Percentiles rank a stretch among this genome's conserved stretches.
Conservation (phyloP, 2,329 filamentous ascomycete genomes). For the Pseudopithomyces chartarum region DNA sequence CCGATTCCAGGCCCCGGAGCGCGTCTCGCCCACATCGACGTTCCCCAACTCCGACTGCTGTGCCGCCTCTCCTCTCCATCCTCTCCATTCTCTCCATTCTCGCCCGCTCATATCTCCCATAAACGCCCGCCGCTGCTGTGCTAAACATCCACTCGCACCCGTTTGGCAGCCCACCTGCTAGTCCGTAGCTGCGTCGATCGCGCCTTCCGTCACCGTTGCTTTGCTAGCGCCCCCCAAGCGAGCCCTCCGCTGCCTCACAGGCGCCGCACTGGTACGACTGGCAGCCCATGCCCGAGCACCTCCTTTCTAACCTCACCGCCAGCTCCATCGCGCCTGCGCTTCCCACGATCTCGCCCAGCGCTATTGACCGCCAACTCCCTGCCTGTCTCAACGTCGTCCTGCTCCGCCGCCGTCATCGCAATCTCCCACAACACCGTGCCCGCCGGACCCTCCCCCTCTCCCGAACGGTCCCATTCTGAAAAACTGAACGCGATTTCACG, state of each 20-base stretch:
- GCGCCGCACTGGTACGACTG: slow-evolving; percentile 33
- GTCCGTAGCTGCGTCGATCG: slow-evolving; percentile 10
- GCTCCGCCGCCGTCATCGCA: slow-evolving; percentile 39
- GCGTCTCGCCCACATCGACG: slow-evolving; percentile 6
- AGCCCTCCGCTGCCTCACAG: slow-evolving; percentile 38
- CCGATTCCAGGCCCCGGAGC: slow-evolving; percentile 6
- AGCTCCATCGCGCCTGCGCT: slow-evolving; percentile 20
- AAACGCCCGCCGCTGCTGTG: background rate
- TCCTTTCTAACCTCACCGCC: slow-evolving; percentile 29
- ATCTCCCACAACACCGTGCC: slow-evolving; percentile 33
- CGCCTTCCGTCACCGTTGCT: slow-evolving; percentile 31
- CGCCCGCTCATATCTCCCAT: too few species aligned
- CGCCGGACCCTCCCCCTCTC: slow-evolving; percentile 32
- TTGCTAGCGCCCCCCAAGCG: slow-evolving; percentile 38
- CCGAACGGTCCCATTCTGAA: slow-evolving; percentile 25
- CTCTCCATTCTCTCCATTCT: too few species aligned
- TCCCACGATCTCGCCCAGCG: slow-evolving; percentile 23
- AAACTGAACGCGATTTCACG: slow-evolving; percentile 46
- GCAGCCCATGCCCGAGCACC: slow-evolving; percentile 24
- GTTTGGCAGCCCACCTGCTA: slow-evolving; percentile 11
- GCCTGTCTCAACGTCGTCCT: slow-evolving; percentile 12
- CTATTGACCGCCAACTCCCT: slow-evolving; percentile 23
- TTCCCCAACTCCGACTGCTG: slow-evolving; percentile 6
- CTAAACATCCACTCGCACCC: background rate
- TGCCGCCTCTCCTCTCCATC: too few species aligned